A percentile compares a stretch with the other conserved stretches of the same genome.
Conservation (phyloP, 352 stramenopile genomes). For the Phytophthora constricta region DNA sequence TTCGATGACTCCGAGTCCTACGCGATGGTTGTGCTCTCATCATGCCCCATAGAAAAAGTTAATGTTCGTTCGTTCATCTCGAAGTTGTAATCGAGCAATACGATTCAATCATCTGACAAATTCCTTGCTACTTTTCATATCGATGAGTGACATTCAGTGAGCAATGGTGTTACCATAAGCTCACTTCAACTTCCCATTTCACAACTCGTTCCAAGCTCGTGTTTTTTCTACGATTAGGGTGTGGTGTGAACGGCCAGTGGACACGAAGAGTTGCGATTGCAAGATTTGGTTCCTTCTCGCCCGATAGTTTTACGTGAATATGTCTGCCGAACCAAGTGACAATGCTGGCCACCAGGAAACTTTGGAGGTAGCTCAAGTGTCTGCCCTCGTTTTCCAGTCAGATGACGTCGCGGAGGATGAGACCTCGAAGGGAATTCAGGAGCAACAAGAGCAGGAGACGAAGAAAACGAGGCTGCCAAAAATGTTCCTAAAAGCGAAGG, state of each 20-base stretch:
- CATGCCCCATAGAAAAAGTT: slow-evolving; percentile 27
- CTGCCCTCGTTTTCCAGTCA: not conserved
- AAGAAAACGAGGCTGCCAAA: not conserved
- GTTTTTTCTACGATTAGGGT: too few species aligned
- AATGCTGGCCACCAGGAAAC: not conserved
- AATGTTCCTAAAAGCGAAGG: not conserved
- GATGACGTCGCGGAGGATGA: slow-evolving; percentile 8
- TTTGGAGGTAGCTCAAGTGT: not conserved
- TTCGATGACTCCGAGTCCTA: slow-evolving; percentile 21
- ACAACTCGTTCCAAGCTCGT: not conserved
- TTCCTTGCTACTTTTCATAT: too few species aligned
- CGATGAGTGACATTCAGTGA: too few species aligned
- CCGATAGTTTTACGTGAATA: not conserved
- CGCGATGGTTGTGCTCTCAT: slow-evolving; percentile 61
- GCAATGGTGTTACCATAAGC: not conserved
- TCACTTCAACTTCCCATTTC: not conserved
- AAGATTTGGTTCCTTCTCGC: not conserved
- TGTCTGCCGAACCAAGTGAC: too few species aligned
- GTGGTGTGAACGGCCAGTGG: too few species aligned
- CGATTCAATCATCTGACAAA: too few species aligned
- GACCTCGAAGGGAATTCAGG: too few species aligned
- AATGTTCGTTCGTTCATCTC: slow-evolving; percentile 11
- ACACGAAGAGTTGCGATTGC: too few species aligned
- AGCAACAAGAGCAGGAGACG: not conserved
- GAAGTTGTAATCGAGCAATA: not conserved